Conservation (phyloP, 2,329 filamentous ascomycete species). For the Sporothrix dimorphospora region DNA sequence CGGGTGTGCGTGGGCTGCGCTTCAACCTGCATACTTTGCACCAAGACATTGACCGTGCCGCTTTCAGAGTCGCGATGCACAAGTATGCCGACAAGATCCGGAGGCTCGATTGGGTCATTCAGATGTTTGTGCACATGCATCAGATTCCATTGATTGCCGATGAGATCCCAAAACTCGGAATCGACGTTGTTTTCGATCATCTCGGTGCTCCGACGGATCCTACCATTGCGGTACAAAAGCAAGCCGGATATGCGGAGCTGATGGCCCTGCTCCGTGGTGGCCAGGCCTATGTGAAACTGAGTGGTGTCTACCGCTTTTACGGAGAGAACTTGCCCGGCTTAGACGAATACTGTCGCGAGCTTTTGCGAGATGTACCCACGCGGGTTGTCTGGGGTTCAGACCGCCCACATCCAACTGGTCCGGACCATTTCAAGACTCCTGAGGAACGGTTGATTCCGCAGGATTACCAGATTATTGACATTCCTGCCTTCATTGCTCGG, state of each 20-base stretch:
- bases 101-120: slow-evolving; percentile 18
- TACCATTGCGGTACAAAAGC: slow-evolving; percentile 10
- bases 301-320: slow-evolving; percentile 20
- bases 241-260: slow-evolving; percentile 20
- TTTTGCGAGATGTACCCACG: slow-evolving; percentile 11
- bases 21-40: slow-evolving; percentile 22
- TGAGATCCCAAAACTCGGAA: slow-evolving; percentile 16
- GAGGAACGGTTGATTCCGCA: slow-evolving; percentile 21
- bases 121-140: slow-evolving; percentile 18
- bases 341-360: slow-evolving; percentile 15
- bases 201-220: slow-evolving; percentile 22
- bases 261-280: slow-evolving; percentile 12
- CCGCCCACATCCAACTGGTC: slow-evolving; percentile 10
- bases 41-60: slow-evolving; percentile 14
- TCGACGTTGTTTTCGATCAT: slow-evolving; percentile 20
- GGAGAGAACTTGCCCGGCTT: slow-evolving; percentile 6
- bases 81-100: slow-evolving; percentile 24
- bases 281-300: slow-evolving; percentile 18
- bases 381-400: slow-evolving; percentile 21
- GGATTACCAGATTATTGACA: slow-evolving; percentile 18
- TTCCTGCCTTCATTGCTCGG: slow-evolving; percentile 13
- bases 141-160: slow-evolving; percentile 23
- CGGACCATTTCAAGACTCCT: slow-evolving; percentile 12
- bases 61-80: slow-evolving; percentile 3
- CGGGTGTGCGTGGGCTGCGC: slow-evolving; percentile 16